Evolutionary conservation across 2,329 filamentous ascomycete genomes (phyloP).

Genomic region (Epicoccum nigrum): DNA sequence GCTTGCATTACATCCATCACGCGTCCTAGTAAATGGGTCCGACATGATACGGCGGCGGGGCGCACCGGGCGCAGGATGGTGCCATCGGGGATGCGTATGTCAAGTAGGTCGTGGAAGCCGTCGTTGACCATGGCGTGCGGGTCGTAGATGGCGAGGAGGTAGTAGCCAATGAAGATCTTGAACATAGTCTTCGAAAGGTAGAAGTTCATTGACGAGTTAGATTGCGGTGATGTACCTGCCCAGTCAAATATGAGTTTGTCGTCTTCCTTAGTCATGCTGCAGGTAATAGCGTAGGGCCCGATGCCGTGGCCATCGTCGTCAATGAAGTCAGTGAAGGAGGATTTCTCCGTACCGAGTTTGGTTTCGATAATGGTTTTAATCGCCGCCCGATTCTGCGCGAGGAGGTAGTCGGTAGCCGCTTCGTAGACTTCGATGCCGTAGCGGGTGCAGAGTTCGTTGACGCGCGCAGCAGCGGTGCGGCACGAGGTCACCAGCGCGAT

Average conservation of each 20-base stretch:
- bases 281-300: conserved; percentile 56
- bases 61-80: conserved; percentile 55
- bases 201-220: conserved; percentile 56
- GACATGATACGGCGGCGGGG: conserved; percentile 55
- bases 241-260: conserved; percentile 57
- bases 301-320: conserved; percentile 56
- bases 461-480: conserved; percentile 52
- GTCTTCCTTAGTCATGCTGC: conserved; percentile 54
- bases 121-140: conserved; percentile 58
- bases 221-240: conserved; percentile 57
- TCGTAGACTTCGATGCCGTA: conserved; percentile 55
- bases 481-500: conserved; percentile 56
- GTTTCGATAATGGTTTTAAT: conserved; percentile 55
- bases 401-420: conserved; percentile 53
- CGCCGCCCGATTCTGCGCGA: conserved; percentile 53
- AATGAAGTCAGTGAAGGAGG: conserved; percentile 57
- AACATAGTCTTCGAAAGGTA: conserved; percentile 58
- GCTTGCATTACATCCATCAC: conserved; percentile 59
- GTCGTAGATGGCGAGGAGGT: conserved; percentile 56
- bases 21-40: conserved; percentile 57
- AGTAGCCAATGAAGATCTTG: conserved; percentile 59
- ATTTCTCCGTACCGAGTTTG: conserved; percentile 52
- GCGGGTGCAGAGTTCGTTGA: conserved; percentile 54
- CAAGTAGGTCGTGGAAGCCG: conserved; percentile 58
- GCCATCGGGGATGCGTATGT: conserved; percentile 55